phyloP scores from a whole-genome alignment of 2,329 filamentous ascomycete species.

The Hymenoscyphus salicellus region DNA sequence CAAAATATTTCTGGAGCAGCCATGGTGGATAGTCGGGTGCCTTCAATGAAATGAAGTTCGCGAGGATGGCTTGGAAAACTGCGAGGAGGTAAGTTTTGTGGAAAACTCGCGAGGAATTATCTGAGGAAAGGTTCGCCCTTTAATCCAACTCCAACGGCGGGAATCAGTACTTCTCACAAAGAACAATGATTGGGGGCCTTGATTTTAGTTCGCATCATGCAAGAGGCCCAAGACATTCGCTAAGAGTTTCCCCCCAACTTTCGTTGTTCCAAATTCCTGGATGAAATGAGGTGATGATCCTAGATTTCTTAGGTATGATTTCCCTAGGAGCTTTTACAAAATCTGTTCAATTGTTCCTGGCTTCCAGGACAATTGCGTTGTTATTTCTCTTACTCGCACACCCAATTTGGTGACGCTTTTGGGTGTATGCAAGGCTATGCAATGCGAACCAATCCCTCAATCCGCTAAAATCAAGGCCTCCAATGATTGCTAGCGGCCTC shows the following conservation, averaged over 20 bases:
- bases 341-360: background rate
- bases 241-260: too few species aligned
- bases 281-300: too few species aligned
- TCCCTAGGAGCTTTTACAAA: background rate
- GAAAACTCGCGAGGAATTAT: background rate
- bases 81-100: background rate
- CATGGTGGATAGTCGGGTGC: background rate
- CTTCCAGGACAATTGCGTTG: background rate
- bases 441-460: background rate
- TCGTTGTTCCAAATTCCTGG: too few species aligned
- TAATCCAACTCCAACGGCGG: background rate
- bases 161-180: background rate
- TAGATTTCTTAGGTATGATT: too few species aligned
- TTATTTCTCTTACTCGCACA: background rate
- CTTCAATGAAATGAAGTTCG: background rate
- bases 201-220: background rate
- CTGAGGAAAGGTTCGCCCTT: background rate
- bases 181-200: background rate
- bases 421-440: background rate
- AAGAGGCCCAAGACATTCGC: too few species aligned
- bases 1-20: slow-evolving; percentile 7
- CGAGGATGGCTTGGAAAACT: background rate
- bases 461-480: background rate
- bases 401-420: background rate
- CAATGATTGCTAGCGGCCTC: background rate